Percentiles rank a stretch among this genome's conserved stretches.
Evolutionary conservation across 768 basidiomycete species (phyloP).

Genomic region (Naematelia aurantialba): DNA sequence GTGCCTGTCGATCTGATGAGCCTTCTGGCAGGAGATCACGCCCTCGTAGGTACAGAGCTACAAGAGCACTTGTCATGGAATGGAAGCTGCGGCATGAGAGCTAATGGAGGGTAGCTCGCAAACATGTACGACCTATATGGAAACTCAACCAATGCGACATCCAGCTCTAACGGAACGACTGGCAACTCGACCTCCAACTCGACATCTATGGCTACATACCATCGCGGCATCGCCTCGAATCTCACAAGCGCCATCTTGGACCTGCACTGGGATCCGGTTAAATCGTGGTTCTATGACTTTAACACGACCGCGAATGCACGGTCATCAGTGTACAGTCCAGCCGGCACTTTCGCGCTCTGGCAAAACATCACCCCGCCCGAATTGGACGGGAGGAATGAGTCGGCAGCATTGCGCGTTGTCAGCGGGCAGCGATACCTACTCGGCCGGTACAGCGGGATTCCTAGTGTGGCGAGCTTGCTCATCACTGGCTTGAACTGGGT

Average conservation of each 20-base stretch:
- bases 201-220: slow-evolving; percentile 51
- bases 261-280: slow-evolving; percentile 71
- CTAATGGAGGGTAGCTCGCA: no score
- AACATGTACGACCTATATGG: slow-evolving; percentile 42
- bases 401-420: slow-evolving; percentile 69
- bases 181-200: slow-evolving; percentile 26
- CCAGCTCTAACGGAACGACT: slow-evolving; percentile 11
- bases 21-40: slow-evolving; percentile 63
- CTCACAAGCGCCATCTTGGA: slow-evolving; percentile 73
- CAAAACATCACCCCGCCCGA: slow-evolving; percentile 75
- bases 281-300: slow-evolving; percentile 59
- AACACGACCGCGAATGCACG: slow-evolving; percentile 67
- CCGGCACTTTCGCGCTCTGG: slow-evolving; percentile 71
- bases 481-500: slow-evolving; percentile 77
- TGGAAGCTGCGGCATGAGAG: no score
- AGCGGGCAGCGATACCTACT: slow-evolving; percentile 62
- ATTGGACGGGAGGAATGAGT: slow-evolving; percentile 56
- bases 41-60: slow-evolving; percentile 17
- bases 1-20: slow-evolving; percentile 78
- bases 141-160: slow-evolving; percentile 21
- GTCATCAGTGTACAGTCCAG: slow-evolving; percentile 65
- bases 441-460: slow-evolving; percentile 67
- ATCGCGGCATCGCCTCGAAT: slow-evolving; percentile 59
- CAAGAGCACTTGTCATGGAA: no score
- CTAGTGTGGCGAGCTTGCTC: slow-evolving; percentile 73